Base-by-base conservation (phyloP, 208 protist genomes). In the Trypanosoma scelopori region DNA sequence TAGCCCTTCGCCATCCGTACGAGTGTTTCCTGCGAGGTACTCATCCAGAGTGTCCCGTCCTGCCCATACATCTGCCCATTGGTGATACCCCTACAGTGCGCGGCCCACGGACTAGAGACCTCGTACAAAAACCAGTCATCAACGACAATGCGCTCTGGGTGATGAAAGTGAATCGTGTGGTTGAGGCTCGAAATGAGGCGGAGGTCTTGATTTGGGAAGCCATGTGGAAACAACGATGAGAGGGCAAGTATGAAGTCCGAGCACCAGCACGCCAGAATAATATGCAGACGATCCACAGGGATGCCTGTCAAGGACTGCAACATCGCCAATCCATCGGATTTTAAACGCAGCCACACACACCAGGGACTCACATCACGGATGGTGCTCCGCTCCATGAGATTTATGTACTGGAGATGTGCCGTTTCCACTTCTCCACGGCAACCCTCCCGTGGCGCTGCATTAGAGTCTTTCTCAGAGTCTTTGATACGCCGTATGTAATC, bases 91-190 rank as follows among this genome's bases (percentile, higher is more conserved):
- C 79, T 55, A 47, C 55, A 58, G 20, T 66, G 59, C 23, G 43
- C 58, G 3, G 74, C 39, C 69, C 79, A 78, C 22, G 63, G 65
- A 59, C 74, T 81, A 20, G 35, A 55, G 6, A 84, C 68, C 30
- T 85, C 79, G 63, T 76, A 84, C 5, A 79, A 47, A 52, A 84
- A 77, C 83, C 83, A 89, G 9, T 84, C 65, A 46, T 77, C 64
- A 20, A 78, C 61, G 9, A 53, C 39, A 39, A 84, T 65, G 30
- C 28, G 37, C 22, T 75, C 52, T 5, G 68, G 57, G 47, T 61
- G 32, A 61, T 89, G 74, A 50, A 89, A 82, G 58, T 83, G 79
- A 30, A 89, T 76, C 22, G 77, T 52, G 62, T 89, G 83, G 42
- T 89, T 78, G n/a, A 89, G 77, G 32, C 71, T 79, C n/a, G 74